phyloP scores from a whole-genome alignment of 768 basidiomycete genomes.

The Psilocybe subaeruginosa region DNA sequence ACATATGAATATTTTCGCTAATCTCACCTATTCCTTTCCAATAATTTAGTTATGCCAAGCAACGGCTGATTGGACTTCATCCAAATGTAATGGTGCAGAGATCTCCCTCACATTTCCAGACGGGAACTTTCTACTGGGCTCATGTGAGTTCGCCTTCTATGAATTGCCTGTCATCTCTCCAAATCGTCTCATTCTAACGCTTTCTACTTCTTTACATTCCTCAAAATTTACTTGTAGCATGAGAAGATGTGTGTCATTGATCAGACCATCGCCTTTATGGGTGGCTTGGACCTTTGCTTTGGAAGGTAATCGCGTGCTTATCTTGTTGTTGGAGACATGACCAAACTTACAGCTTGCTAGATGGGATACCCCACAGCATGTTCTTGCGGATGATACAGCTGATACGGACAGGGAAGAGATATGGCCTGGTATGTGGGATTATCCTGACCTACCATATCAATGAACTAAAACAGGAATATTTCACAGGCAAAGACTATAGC shows the following conservation, averaged over 20 bases:
- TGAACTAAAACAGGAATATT: neutral
- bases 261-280: constrained; percentile 97
- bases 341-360: constrained; percentile 33
- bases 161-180: neutral
- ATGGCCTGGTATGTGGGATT: constrained; percentile 72
- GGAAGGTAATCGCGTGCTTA: constrained; percentile 54
- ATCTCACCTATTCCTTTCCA: constrained; percentile 2
- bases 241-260: constrained; percentile 99
- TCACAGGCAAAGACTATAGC: constrained; percentile 89
- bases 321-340: neutral
- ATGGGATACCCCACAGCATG: constrained; percentile 98
- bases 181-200: neutral
- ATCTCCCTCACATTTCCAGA: constrained; percentile 96
- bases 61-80: constrained; percentile 76
- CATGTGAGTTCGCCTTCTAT: constrained; percentile 61
- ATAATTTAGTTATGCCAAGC: constrained; percentile 77
- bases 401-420: constrained; percentile 66
- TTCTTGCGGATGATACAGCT: constrained; percentile 82
- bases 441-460: neutral
- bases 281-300: constrained; percentile 93
- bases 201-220: neutral
- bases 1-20: constrained; percentile 1
- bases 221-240: constrained; percentile 54
- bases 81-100: constrained; percentile 96
- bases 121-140: constrained; percentile 98